Conservation (phyloP, 192 early-diverging fungal genomes). For the Chytriomyces sp. region DNA sequence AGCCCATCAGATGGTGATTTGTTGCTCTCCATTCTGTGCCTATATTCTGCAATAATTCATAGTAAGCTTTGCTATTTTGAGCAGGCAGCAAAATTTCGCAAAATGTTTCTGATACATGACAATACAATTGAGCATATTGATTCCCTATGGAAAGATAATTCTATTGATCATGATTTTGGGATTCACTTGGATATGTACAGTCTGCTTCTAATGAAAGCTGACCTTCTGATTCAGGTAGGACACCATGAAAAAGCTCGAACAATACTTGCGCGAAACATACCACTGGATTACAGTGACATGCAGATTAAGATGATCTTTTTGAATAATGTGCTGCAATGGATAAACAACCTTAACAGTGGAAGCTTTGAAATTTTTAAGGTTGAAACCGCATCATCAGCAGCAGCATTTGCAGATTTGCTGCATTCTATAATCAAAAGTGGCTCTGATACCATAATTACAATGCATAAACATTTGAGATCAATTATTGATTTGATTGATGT, state of each 20-base stretch:
- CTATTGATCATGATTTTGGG: background rate
- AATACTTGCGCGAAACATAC: background rate
- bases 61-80: conserved; percentile 19
- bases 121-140: background rate
- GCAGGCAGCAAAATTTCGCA: conserved; percentile 13
- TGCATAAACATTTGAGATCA: background rate
- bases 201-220: background rate
- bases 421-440: background rate
- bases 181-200: background rate
- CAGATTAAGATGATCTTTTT: background rate
- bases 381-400: background rate
- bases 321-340: background rate
- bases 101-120: background rate
- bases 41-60: conserved; percentile 14
- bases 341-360: background rate
- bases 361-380: background rate
- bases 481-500: background rate
- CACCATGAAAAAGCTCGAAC: background rate
- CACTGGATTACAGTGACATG: background rate
- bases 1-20: background rate
- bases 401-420: background rate
- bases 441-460: background rate
- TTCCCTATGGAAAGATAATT: background rate
- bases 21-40: background rate
- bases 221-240: conserved; percentile 16